Percentiles rank a stretch among this genome's conserved stretches.
Evolutionary conservation across 257 asterid genomes (phyloP).

Genomic region (Sherardia arvensis): DNA sequence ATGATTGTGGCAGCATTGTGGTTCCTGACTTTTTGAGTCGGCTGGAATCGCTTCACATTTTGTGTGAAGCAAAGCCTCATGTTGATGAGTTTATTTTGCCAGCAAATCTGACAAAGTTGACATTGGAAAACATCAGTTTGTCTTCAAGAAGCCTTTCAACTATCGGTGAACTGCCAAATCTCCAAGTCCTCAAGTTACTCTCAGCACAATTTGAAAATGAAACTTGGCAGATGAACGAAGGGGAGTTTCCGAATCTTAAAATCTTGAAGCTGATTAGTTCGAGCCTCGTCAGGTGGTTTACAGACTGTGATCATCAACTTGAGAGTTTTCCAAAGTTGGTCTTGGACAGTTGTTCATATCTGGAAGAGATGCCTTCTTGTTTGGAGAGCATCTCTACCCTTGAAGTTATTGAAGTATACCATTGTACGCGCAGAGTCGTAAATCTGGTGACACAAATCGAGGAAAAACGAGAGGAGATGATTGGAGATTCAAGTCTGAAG

Average conservation of each 20-base stretch:
- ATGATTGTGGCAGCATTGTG: background rate
- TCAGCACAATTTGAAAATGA: background rate
- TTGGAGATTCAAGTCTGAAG: background rate
- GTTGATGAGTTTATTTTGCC: background rate
- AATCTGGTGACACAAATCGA: background rate
- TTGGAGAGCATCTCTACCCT: background rate
- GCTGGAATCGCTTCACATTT: background rate
- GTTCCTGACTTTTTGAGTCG: background rate
- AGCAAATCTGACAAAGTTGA: background rate
- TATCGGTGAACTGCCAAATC: background rate
- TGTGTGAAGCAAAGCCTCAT: background rate
- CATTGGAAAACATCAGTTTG: background rate
- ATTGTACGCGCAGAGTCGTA: background rate
- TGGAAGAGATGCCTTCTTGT: background rate
- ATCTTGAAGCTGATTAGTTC: background rate
- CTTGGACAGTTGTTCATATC: background rate
- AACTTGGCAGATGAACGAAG: background rate
- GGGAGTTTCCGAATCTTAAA: background rate
- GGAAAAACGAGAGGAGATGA: background rate
- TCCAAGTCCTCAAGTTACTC: background rate
- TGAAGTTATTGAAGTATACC: background rate
- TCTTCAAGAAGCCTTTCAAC: background rate
- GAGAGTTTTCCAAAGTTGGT: background rate
- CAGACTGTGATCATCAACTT: background rate
- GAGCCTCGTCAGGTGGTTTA: background rate